Evolutionary conservation across 2,329 filamentous ascomycete species (phyloP).

Genomic region (Claviceps humidiphila): DNA sequence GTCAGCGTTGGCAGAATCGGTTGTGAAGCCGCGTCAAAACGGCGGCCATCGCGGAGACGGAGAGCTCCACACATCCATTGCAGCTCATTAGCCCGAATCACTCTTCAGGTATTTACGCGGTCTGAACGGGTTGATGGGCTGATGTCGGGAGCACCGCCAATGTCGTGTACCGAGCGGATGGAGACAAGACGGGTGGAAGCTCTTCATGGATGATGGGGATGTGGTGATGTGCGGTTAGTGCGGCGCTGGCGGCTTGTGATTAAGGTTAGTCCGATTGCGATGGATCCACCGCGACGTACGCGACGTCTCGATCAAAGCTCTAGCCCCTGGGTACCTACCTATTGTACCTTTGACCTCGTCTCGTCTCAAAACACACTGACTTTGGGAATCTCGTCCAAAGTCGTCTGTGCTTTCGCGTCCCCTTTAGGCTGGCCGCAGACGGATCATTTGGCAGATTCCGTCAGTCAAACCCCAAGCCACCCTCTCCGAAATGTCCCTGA

Average conservation of each 20-base stretch:
- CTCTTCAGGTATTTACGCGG: not conserved
- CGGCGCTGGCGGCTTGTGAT: not conserved
- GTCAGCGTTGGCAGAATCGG: not conserved
- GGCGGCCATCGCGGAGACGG: not conserved
- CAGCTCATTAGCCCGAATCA: not conserved
- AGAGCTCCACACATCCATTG: too few relatives aligned
- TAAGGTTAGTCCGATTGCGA: not conserved
- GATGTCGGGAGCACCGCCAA: not conserved
- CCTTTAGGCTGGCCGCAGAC: not conserved
- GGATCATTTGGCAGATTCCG: not conserved
- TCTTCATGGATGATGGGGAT: not conserved
- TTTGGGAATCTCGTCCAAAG: not conserved
- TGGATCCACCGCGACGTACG: constrained; percentile 3
- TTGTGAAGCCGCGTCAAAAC: not conserved
- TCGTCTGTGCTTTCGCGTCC: not conserved
- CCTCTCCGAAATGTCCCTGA: too few relatives aligned
- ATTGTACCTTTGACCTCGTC: not conserved
- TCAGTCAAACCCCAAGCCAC: not conserved
- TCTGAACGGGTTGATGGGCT: not conserved
- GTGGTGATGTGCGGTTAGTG: too few relatives aligned
- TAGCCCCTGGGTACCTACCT: too few relatives aligned
- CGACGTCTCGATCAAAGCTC: constrained; percentile 2
- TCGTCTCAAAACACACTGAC: not conserved
- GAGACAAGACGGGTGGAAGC: not conserved
- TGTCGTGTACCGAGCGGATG: not conserved